Base-by-base conservation (phyloP, 139 green algal genomes). In the Coccomyxa sp. region DNA sequence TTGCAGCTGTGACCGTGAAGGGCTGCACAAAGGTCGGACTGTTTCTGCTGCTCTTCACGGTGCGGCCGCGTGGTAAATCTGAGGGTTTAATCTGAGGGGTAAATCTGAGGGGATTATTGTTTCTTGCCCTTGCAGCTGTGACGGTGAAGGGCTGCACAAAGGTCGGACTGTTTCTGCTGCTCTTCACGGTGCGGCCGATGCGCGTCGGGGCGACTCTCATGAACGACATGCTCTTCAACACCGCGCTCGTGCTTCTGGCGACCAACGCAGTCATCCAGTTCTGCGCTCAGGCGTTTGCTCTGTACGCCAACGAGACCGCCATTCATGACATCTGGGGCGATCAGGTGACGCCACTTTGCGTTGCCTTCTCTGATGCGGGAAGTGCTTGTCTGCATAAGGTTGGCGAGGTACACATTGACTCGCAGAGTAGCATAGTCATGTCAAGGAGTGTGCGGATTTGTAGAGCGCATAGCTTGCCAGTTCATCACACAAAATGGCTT, bases 161-260 rank as follows among this genome's bases (percentile, higher is more conserved):
- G 82, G 84, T 99, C 38, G 96, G 96, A 38, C 83, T 99, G 57
- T 95, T 94, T 85, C 91, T 99, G 80, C 77, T 97, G 14, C 68
- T 99, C 28, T 93, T 98, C 81, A 91, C 90, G 83, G 87, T 98
- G n/a, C 95, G 97, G 88, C 95, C 95, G 68, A 96, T 98, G 87
- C 86, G 86, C 45, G 76, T 84, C 14, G 93, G 93, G 9, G 95
- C 86, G 71, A 99, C 96, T 14, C 87, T 99, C 75, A 99, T 99
- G 96, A 95, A 86, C 88, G 93, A 88, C 67, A 95, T 99, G 86
- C 92, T 99, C 10, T 98, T 99, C 90, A 99, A 99, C 89, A 90
- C 93, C 10, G 96, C 89, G 16, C 88, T 99, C 67, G 96, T 99
- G 67, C 88, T 99, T 83, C 85, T 97, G 31, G 94, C 94, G 84